Base-by-base conservation (phyloP, 108 stramenopile genomes). In the Bacterosira constricta region DNA sequence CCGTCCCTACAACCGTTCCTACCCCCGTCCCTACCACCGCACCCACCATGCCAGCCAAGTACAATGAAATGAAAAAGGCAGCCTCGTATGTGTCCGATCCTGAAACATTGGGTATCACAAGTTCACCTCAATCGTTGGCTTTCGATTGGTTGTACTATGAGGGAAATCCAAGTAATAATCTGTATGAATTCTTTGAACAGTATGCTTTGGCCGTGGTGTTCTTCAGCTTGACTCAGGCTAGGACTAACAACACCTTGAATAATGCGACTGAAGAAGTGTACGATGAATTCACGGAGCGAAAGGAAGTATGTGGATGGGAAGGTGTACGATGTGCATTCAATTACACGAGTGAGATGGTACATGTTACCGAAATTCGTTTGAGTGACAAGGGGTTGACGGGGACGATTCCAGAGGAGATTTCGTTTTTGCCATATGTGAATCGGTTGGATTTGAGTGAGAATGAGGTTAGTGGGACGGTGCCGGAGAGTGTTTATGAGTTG, bases 371-470 rank as follows among this genome's bases (percentile, higher is more conserved):
- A 45, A 71, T 79, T 20, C 31, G 45, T 11, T 46, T 79, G 7
- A 39, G 70, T 3, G 49, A 45, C 13, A 80, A 56, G 32, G 63
- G 62, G 0, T 46, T 89, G 44, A 82, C 77, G 26, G 91, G 89
- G 20, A 63, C 70, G 0, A 67, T 92, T 56, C 89, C 91, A 21
- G 71, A 70, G 52, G 78, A 79, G 57, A 68, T 93, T 51, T 80
- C 83, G 25, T 73, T 75, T 20, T 55, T 89, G 34, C 66, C 77
- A 3, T 61, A 73, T 11, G 37, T 91, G 47, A 71, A 57, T 9
- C 62, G 74, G 42, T 68, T 94, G 25, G 85, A 88, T 61, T 53
- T 92, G 70, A 75, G 90, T 13, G 71, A 84, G 17, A 96, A 96
- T 62, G 78, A 83, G 44, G 81, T 96, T 13, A 27, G 27, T 9